Percentiles rank a stretch among this genome's conserved stretches.
phyloP scores from a whole-genome alignment of 2,329 filamentous ascomycete genomes.

The Diaporthe amygdali region DNA sequence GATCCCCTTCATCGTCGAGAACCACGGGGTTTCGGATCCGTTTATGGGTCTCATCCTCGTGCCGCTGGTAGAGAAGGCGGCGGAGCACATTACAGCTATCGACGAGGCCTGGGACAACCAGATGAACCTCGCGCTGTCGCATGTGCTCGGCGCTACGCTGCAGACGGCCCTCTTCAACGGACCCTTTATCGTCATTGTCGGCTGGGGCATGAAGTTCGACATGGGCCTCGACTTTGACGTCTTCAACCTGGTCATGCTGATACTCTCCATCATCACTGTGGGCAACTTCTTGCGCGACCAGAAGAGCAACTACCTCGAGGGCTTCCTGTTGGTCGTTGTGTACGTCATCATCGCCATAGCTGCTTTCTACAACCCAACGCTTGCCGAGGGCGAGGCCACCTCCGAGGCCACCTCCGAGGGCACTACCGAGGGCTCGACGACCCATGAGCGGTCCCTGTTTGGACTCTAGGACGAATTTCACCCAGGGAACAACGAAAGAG shows the following conservation, averaged over 20 bases:
- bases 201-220: slow-evolving; percentile 73
- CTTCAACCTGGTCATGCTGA: slow-evolving; percentile 82
- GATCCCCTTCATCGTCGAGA: slow-evolving; percentile 50
- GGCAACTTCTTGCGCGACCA: slow-evolving; percentile 87
- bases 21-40: slow-evolving; percentile 25
- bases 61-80: slow-evolving; percentile 83
- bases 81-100: slow-evolving; percentile 82
- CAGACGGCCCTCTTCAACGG: slow-evolving; percentile 91
- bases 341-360: slow-evolving; percentile 66
- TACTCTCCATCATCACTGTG: slow-evolving; percentile 84
- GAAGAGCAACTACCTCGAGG: slow-evolving; percentile 91
- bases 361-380: slow-evolving; percentile 61
- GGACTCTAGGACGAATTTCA: not conserved
- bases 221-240: slow-evolving; percentile 87
- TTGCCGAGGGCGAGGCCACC: slow-evolving; percentile 21
- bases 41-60: slow-evolving; percentile 75
- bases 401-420: not conserved
- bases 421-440: not conserved
- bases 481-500: not conserved
- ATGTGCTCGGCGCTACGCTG: slow-evolving; percentile 85
- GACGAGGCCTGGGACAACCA: slow-evolving; percentile 85
- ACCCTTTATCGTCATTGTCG: slow-evolving; percentile 81
- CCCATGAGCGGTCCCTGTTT: not conserved
- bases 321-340: slow-evolving; percentile 75
- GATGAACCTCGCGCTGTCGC: slow-evolving; percentile 85